Conservation (phyloP, 2,329 filamentous ascomycete genomes). For the Diplodia sapinea region DNA sequence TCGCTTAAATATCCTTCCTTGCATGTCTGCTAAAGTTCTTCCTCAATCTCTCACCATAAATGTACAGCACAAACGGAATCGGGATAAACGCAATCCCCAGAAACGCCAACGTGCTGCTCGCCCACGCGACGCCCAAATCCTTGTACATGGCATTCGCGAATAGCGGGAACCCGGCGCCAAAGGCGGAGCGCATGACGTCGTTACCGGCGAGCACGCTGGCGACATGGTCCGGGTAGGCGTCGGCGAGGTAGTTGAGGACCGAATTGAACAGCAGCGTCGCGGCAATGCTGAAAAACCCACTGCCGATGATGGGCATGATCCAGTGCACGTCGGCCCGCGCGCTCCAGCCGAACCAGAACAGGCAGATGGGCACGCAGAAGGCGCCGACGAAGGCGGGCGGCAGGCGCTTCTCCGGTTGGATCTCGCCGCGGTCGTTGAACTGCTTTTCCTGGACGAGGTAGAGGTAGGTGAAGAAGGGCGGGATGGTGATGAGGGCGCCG, state of each 20-base stretch:
- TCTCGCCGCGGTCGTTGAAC: slow-evolving; percentile 47
- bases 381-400: slow-evolving; percentile 48
- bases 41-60: slow-evolving; percentile 49
- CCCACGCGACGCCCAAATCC: slow-evolving; percentile 51
- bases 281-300: slow-evolving; percentile 45
- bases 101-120: slow-evolving; percentile 49
- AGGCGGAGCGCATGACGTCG: slow-evolving; percentile 50
- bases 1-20: slow-evolving; percentile 48
- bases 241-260: slow-evolving; percentile 53
- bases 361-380: slow-evolving; percentile 49
- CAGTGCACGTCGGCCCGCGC: slow-evolving; percentile 43
- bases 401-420: slow-evolving; percentile 49
- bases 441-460: slow-evolving; percentile 41
- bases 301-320: slow-evolving; percentile 51
- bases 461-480: slow-evolving; percentile 47
- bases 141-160: slow-evolving; percentile 50
- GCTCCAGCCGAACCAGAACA: slow-evolving; percentile 54
- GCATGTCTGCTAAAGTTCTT: slow-evolving; percentile 49
- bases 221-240: slow-evolving; percentile 51
- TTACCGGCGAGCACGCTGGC: slow-evolving; percentile 54
- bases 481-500: slow-evolving; percentile 43
- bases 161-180: slow-evolving; percentile 52
- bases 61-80: slow-evolving; percentile 53
- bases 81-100: slow-evolving; percentile 53
- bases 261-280: slow-evolving; percentile 55